Evolutionary conservation across 805 yeast species (phyloP), one percentile per base, ranked within the genome.

Genomic region (Yamadazyma akitaensis): DNA sequence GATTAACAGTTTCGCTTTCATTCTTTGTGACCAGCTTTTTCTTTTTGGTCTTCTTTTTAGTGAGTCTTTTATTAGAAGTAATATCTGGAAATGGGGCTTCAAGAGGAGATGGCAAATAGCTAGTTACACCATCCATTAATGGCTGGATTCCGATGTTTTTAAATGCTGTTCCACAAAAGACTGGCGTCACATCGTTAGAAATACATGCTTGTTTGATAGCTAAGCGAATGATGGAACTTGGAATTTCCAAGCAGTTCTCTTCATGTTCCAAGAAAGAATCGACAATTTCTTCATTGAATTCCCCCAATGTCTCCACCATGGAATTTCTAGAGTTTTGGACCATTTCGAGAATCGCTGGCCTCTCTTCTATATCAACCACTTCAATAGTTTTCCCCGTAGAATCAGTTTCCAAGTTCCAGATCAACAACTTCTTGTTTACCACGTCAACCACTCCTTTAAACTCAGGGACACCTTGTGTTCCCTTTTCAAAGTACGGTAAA

Each of bases 81-180:
- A 84, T 73, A 39, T 80, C 81, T 0, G 96, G 94, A 2, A 76
- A 54, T 1, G 61, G 60, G 0, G 76, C 72, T 51, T 90, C 90
- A 2, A 76, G 53, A 1, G 98, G 98, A 1, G 90, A 81, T 0
- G 99, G 98, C 14, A 94, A 67, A 56, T 78, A 94, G 45, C 79
- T 77, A 1, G 81, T 77, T 11, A 91, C 77, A 0, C 95, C 91
- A 64, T 92, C 97, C 65, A 94, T 66, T 41, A 94, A 68, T 1
- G 98, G 97, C 61, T 94, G 98, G 2, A 94, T 96, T 21, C 99
- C 99, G 39, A 92, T 86, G 62, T 92, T 92, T 54, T 76, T 79
- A 66, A 92, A 94, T 45, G 96, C 86, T 1, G 97, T 87, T 11
- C 99, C 99, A 64, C 97, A 90, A 32, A 91, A 66, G 0, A 94